Conservation (phyloP, 495 filamentous ascomycete genomes). For the Astrothelium subdiscretum region DNA sequence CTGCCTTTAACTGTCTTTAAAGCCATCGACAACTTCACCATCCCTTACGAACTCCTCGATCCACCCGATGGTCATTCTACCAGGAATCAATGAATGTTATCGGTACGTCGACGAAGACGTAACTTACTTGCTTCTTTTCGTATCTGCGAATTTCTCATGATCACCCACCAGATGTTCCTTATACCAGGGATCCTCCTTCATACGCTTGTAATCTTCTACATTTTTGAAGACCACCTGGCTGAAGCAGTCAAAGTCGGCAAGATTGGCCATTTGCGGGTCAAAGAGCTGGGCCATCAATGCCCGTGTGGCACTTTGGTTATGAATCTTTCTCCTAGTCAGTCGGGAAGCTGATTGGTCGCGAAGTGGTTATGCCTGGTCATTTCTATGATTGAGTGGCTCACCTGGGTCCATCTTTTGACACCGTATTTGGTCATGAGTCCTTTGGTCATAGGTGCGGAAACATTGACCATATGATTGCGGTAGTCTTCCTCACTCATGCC, state of each 20-base stretch:
- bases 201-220: constrained; percentile 27
- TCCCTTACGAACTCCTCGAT: constrained; percentile 24
- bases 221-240: constrained; percentile 30
- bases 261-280: constrained; percentile 30
- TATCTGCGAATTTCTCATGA: constrained; percentile 13
- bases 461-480: constrained; percentile 23
- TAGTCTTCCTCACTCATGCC: constrained; percentile 31
- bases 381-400: background rate
- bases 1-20: background rate
- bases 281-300: constrained; percentile 30
- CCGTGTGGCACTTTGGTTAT: constrained; percentile 29
- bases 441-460: constrained; percentile 33
- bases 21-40: constrained; percentile 14
- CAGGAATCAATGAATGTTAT: background rate
- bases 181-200: constrained; percentile 11
- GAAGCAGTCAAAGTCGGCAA: constrained; percentile 36
- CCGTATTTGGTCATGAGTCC: constrained; percentile 38
- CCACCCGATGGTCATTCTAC: constrained; percentile 29
- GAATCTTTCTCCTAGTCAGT: constrained; percentile 21
- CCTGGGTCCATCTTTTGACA: constrained; percentile 27
- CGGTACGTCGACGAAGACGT: background rate
- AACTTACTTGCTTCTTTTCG: constrained; percentile 7
- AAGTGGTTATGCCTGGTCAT: background rate
- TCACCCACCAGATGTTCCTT: constrained; percentile 5
- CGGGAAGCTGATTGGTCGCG: background rate